Evolutionary conservation across 2,329 filamentous ascomycete species (phyloP).

Genomic region (Tympanopsis confertula): DNA sequence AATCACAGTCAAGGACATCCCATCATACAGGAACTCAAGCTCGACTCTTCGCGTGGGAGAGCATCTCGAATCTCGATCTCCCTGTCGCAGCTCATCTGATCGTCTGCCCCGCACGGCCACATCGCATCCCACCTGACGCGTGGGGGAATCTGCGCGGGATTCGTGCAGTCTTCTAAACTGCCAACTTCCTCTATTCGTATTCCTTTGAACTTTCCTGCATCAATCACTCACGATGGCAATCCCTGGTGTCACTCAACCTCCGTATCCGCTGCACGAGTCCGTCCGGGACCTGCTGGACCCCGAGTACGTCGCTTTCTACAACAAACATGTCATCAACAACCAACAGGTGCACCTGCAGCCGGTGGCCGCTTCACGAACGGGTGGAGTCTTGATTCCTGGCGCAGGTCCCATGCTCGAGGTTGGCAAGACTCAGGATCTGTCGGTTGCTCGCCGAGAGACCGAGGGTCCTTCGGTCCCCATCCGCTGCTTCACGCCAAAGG

Average conservation of each 20-base stretch:
- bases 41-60: too few species aligned
- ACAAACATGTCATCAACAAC: slow-evolving; percentile 33
- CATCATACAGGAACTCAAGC: too few species aligned
- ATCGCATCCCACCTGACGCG: too few species aligned
- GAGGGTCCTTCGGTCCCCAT: slow-evolving; percentile 33
- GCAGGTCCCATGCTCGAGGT: slow-evolving; percentile 34
- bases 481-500: slow-evolving; percentile 36
- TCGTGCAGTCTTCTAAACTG: too few species aligned
- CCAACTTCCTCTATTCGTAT: too few species aligned
- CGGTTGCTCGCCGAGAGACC: slow-evolving; percentile 27
- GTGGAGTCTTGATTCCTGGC: slow-evolving; percentile 38
- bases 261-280: slow-evolving; percentile 33
- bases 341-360: slow-evolving; percentile 43
- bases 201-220: too few species aligned
- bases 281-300: slow-evolving; percentile 30
- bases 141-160: too few species aligned
- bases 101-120: too few species aligned
- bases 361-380: slow-evolving; percentile 34
- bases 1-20: too few species aligned
- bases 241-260: not conserved
- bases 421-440: slow-evolving; percentile 29
- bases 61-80: too few species aligned
- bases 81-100: too few species aligned
- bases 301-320: slow-evolving; percentile 40
- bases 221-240: not conserved